A percentile compares a stretch with the other conserved stretches of the same genome.
These are phyloP conservation scores for Acanthamoeba royreba DNA, from an alignment of 208 protist genomes.

Conservation along the genomic window DNA sequence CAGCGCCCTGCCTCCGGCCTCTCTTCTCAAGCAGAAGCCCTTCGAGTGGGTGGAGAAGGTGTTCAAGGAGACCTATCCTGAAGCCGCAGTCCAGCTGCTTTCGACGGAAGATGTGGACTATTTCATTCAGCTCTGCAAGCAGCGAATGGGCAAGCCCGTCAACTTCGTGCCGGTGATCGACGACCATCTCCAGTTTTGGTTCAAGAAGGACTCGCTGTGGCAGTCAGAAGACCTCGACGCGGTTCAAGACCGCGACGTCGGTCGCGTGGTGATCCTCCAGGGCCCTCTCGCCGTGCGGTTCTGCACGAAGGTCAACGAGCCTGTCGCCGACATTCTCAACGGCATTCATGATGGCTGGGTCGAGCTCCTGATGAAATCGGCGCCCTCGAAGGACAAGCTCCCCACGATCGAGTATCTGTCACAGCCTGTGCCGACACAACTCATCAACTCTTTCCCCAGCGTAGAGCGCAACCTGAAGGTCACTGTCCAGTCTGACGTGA, in stretches of 20 bases:
- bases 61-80: conserved; percentile 64
- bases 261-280: conserved; percentile 79
- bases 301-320: conserved; percentile 73
- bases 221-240: conserved; percentile 74
- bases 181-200: conserved; percentile 74
- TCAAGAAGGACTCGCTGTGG: conserved; percentile 85
- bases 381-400: background rate
- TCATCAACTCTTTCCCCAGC: background rate
- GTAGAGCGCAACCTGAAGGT: background rate
- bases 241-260: conserved; percentile 70
- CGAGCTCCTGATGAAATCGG: background rate
- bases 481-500: background rate
- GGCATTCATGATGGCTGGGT: conserved; percentile 52
- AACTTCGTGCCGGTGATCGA: conserved; percentile 79
- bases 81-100: conserved; percentile 56
- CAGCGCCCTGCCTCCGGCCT: background rate
- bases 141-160: conserved; percentile 76
- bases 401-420: conserved; percentile 15
- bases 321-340: conserved; percentile 73
- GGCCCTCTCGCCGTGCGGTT: conserved; percentile 75
- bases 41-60: conserved; percentile 41
- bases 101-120: conserved; percentile 74
- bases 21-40: background rate
- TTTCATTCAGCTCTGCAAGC: conserved; percentile 76
- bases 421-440: background rate